Evolutionary conservation across 2,329 filamentous ascomycete species (phyloP).

Genomic region (Colletotrichum paranaense): DNA sequence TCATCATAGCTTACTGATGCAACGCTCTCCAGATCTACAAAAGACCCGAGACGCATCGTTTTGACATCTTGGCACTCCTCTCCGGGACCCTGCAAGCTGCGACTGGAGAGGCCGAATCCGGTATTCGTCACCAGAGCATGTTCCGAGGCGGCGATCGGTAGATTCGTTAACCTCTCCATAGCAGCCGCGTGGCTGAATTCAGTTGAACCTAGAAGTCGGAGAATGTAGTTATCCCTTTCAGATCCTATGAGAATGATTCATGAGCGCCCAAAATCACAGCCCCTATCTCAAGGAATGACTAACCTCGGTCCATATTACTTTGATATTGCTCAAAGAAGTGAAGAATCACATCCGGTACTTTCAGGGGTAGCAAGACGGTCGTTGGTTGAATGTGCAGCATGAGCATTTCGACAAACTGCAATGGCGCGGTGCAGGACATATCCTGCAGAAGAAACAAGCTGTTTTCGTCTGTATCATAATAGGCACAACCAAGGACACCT

Average conservation of each 20-base stretch:
- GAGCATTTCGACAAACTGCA: constrained; percentile 61
- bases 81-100: constrained; percentile 45
- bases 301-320: constrained; percentile 30
- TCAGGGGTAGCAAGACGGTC: constrained; percentile 62
- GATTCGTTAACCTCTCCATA: constrained; percentile 71
- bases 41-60: constrained; percentile 75
- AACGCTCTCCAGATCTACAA: constrained; percentile 78
- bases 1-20: constrained; percentile 65
- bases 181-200: constrained; percentile 80
- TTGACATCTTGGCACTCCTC: constrained; percentile 66
- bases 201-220: constrained; percentile 76
- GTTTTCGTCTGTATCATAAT: constrained; percentile 79
- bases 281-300: neutral
- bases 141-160: constrained; percentile 57
- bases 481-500: constrained; percentile 83
- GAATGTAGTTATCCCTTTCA: constrained; percentile 40
- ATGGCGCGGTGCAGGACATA: constrained; percentile 8
- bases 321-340: constrained; percentile 41
- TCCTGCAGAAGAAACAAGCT: constrained; percentile 83
- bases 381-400: constrained; percentile 67
- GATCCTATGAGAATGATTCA: neutral
- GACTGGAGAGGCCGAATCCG: neutral
- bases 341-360: constrained; percentile 54
- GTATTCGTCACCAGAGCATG: constrained; percentile 1
- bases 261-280: neutral